A percentile compares a stretch with the other conserved stretches of the same genome.
These are phyloP conservation scores for Colletotrichum destructivum DNA, from an alignment of 2,329 filamentous ascomycete species.

Conservation along the genomic window DNA sequence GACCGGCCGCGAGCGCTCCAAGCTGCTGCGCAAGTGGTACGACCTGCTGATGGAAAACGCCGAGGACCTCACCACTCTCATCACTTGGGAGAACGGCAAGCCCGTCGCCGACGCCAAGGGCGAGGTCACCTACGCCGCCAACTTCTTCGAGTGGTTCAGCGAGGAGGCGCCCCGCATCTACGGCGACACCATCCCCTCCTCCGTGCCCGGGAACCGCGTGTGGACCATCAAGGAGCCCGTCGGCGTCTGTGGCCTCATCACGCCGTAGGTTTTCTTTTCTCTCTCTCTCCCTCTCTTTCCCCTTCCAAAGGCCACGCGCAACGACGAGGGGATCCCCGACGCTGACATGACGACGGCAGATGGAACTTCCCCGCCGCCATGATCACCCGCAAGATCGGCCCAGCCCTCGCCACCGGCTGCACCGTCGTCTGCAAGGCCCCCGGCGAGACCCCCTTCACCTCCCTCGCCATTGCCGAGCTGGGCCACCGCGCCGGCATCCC, in stretches of 20 bases:
- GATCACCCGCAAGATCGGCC: slow-evolving; percentile 79
- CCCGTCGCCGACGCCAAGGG: slow-evolving; percentile 81
- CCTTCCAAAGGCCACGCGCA: too few species aligned
- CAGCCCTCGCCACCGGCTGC: slow-evolving; percentile 92
- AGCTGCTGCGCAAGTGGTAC: slow-evolving; percentile 85
- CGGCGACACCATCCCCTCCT: slow-evolving; percentile 82
- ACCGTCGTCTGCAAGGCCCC: slow-evolving; percentile 94
- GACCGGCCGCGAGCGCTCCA: slow-evolving; percentile 82
- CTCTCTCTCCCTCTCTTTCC: too few species aligned
- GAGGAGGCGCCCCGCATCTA: slow-evolving; percentile 83
- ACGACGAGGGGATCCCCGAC: too few species aligned
- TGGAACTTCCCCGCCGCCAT: slow-evolving; percentile 91
- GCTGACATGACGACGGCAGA: slow-evolving; percentile 48
- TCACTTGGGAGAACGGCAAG: slow-evolving; percentile 94
- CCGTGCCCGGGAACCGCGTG: slow-evolving; percentile 80
- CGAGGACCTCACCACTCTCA: slow-evolving; percentile 85
- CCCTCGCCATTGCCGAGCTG: slow-evolving; percentile 89
- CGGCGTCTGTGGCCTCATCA: slow-evolving; percentile 86
- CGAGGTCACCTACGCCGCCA: slow-evolving; percentile 80
- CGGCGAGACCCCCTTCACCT: slow-evolving; percentile 92
- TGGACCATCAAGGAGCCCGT: slow-evolving; percentile 87
- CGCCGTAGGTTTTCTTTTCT: slow-evolving; percentile 64
- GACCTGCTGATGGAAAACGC: slow-evolving; percentile 83
- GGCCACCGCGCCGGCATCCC: slow-evolving; percentile 90
- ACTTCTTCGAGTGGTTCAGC: slow-evolving; percentile 86